Percentiles rank a stretch among this genome's conserved stretches.
Conservation (phyloP, 805 yeast genomes). For the Pichia deserticola region DNA sequence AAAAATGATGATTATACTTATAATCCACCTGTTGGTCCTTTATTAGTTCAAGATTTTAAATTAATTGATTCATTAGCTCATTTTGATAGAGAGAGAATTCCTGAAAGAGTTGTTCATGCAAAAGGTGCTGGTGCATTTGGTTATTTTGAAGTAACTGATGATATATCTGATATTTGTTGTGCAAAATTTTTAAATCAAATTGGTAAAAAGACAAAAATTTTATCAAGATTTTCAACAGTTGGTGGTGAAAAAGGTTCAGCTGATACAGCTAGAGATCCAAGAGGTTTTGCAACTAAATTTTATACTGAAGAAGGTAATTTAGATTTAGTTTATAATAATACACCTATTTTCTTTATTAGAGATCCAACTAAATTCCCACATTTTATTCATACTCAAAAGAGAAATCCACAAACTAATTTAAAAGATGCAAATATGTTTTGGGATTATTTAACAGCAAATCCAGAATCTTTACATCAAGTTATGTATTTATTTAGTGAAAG, state of each 20-base stretch:
- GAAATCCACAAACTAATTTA: conserved; percentile 74
- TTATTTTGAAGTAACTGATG: conserved; percentile 79
- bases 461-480: conserved; percentile 70
- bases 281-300: conserved; percentile 76
- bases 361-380: conserved; percentile 84
- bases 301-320: conserved; percentile 80
- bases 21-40: conserved; percentile 50
- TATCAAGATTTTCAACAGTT: conserved; percentile 77
- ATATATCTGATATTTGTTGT: conserved; percentile 62
- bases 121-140: conserved; percentile 92
- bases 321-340: conserved; percentile 81
- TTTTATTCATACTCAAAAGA: conserved; percentile 83
- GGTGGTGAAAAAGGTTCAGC: conserved; percentile 82
- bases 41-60: conserved; percentile 74
- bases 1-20: conserved; percentile 29
- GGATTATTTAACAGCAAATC: conserved; percentile 72
- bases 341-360: conserved; percentile 78
- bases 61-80: conserved; percentile 77
- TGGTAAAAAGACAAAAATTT: conserved; percentile 73
- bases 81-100: conserved; percentile 84
- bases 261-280: conserved; percentile 80
- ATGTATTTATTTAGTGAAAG: conserved; percentile 69
- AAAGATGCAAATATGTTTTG: conserved; percentile 79
- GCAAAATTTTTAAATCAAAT: conserved; percentile 63
- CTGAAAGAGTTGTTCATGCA: conserved; percentile 91